phyloP scores from a whole-genome alignment of 1,284 basidiomycete genomes.

The Phellopilus nigrolimitatus region DNA sequence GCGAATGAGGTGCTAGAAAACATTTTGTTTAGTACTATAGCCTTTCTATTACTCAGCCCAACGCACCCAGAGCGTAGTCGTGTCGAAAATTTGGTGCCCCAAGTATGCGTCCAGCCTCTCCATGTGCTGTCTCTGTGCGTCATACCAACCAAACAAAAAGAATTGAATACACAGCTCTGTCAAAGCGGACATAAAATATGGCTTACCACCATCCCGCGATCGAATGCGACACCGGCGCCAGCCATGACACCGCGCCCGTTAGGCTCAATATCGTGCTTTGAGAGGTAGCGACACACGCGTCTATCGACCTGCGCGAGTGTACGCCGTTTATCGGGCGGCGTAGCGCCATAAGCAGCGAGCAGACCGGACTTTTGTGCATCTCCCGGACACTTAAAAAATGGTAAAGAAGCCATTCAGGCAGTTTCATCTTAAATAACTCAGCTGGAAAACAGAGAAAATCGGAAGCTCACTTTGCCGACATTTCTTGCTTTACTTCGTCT shows the following conservation, averaged over 20 bases:
- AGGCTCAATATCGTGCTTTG: slow-evolving; percentile 4
- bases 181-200: background rate
- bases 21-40: too few relatives aligned
- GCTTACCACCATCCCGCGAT: slow-evolving; percentile 17
- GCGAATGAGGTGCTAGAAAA: too few relatives aligned
- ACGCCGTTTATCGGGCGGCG: slow-evolving; percentile 6
- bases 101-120: slow-evolving; percentile 16
- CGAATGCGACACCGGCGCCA: slow-evolving; percentile 18
- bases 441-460: background rate
- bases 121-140: slow-evolving; percentile 15
- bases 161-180: background rate
- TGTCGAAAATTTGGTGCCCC: slow-evolving; percentile 17
- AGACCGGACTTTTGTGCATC: slow-evolving; percentile 19
- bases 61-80: slow-evolving; percentile 17
- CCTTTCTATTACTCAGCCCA: too few relatives aligned
- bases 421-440: background rate
- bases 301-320: slow-evolving; percentile 14
- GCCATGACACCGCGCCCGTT: slow-evolving; percentile 14
- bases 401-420: background rate
- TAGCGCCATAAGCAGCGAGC: slow-evolving; percentile 6
- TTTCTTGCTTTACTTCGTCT: slow-evolving; percentile 6
- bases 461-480: slow-evolving; percentile 7
- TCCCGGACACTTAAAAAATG: slow-evolving; percentile 1
- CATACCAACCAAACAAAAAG: background rate
- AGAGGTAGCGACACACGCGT: slow-evolving; percentile 9